These are phyloP conservation scores for Mrakia gelida DNA, from an alignment of 768 basidiomycete genomes.

Conservation along the genomic window DNA sequence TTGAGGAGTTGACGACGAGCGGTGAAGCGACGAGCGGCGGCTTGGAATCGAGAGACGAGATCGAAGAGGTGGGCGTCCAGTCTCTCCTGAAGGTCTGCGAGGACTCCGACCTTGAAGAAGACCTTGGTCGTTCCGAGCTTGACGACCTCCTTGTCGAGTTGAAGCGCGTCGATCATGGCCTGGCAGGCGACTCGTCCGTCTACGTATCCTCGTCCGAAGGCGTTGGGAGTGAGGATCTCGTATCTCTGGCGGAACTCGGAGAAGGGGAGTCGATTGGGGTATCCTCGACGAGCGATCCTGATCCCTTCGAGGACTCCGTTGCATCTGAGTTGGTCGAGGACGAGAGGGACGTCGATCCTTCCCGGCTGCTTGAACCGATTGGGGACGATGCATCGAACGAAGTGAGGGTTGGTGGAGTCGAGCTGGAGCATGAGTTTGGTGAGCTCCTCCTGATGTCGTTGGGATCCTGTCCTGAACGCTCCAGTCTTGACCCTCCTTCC, in stretches of 20 bases:
- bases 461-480: conserved; percentile 91
- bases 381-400: conserved; percentile 96
- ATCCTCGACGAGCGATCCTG: conserved; percentile 92
- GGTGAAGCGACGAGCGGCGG: conserved; percentile 75
- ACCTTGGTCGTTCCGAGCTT: conserved; percentile 95
- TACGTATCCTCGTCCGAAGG: conserved; percentile 93
- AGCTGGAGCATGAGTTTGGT: conserved; percentile 85
- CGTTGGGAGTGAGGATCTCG: conserved; percentile 87
- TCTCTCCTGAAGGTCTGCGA: conserved; percentile 92
- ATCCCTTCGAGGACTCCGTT: conserved; percentile 99
- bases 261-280: conserved; percentile 94
- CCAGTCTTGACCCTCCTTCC: conserved; percentile 69
- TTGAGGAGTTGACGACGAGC: conserved; percentile 89
- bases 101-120: conserved; percentile 97
- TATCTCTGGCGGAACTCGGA: conserved; percentile 96
- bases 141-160: conserved; percentile 77
- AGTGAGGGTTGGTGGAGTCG: conserved; percentile 91
- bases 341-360: conserved; percentile 84
- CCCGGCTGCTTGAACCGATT: conserved; percentile 87
- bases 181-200: conserved; percentile 92
- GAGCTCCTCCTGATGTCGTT: conserved; percentile 93
- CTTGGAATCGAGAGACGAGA: conserved; percentile 82
- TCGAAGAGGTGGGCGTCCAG: conserved; percentile 83
- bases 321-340: conserved; percentile 91
- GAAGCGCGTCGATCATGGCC: conserved; percentile 81